Conservation (phyloP, 495 filamentous ascomycete species). For the Hypoxylon intermedium region DNA sequence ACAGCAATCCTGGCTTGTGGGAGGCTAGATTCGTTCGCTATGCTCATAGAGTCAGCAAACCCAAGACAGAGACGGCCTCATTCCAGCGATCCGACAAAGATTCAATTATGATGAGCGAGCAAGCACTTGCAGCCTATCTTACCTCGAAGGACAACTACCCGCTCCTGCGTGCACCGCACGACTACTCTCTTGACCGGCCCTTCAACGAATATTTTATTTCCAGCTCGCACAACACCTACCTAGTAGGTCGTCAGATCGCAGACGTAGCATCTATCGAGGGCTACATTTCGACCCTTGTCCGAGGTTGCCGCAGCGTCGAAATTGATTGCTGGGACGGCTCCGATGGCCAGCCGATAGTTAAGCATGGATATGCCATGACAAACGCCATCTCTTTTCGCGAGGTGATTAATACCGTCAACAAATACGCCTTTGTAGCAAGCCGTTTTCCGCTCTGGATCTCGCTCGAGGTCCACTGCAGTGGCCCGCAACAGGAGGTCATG, state of each 20-base stretch:
- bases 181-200: conserved; percentile 74
- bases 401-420: conserved; percentile 89
- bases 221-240: conserved; percentile 97
- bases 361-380: conserved; percentile 88
- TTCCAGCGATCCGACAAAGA: conserved; percentile 52
- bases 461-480: conserved; percentile 90
- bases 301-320: conserved; percentile 92
- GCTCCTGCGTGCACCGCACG: conserved; percentile 61
- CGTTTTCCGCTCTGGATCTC: conserved; percentile 90
- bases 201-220: conserved; percentile 98
- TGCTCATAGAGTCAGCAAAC: conserved; percentile 44
- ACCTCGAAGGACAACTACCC: conserved; percentile 75
- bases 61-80: conserved; percentile 59
- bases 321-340: conserved; percentile 97
- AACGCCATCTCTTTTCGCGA: conserved; percentile 85
- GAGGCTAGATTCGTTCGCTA: conserved; percentile 70
- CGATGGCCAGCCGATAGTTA: conserved; percentile 84
- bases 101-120: conserved; percentile 68
- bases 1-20: conserved; percentile 70
- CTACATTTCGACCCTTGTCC: conserved; percentile 87
- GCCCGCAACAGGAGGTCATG: conserved; percentile 85
- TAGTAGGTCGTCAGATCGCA: conserved; percentile 86
- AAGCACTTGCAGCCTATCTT: conserved; percentile 77
- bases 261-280: conserved; percentile 91
- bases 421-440: conserved; percentile 85